Evolutionary conservation across 129 eudicot genomes (phyloP).

Genomic region (Flaveria bidentis): DNA sequence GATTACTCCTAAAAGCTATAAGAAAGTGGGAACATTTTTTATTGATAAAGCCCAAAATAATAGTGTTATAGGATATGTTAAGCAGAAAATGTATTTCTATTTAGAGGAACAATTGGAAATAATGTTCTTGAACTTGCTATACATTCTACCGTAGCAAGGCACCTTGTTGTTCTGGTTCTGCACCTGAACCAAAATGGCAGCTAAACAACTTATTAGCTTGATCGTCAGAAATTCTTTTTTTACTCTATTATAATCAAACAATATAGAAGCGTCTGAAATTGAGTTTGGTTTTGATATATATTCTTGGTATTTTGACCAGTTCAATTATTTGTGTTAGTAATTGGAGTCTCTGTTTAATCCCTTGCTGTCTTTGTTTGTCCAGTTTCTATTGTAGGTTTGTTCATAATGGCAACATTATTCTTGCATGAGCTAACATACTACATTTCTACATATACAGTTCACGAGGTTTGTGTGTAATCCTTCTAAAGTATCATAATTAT

Average conservation of each 20-base stretch:
- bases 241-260: neutral
- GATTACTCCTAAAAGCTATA: neutral
- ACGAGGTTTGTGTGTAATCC: slow-evolving; percentile 55
- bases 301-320: neutral
- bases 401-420: slow-evolving; percentile 88
- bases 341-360: slow-evolving; percentile 10
- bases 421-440: slow-evolving; percentile 86
- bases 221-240: neutral
- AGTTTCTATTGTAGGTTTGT: slow-evolving; percentile 86
- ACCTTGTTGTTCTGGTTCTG: slow-evolving; percentile 1
- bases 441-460: slow-evolving; percentile 80
- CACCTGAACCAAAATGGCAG: neutral
- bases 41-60: slow-evolving; percentile 1
- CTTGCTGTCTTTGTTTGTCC: slow-evolving; percentile 14
- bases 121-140: neutral
- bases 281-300: neutral
- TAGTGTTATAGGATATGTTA: neutral
- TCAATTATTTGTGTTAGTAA: slow-evolving; percentile 18
- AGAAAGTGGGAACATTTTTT: neutral
- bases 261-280: neutral
- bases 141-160: slow-evolving; percentile 11
- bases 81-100: slow-evolving; percentile 1
- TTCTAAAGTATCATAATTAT: neutral
- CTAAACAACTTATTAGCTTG: slow-evolving; percentile 8
- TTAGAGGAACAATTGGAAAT: neutral